Percentiles rank a stretch among this genome's conserved stretches.
phyloP scores from a whole-genome alignment of 345 rosid genomes.

The Brassica rapa region DNA sequence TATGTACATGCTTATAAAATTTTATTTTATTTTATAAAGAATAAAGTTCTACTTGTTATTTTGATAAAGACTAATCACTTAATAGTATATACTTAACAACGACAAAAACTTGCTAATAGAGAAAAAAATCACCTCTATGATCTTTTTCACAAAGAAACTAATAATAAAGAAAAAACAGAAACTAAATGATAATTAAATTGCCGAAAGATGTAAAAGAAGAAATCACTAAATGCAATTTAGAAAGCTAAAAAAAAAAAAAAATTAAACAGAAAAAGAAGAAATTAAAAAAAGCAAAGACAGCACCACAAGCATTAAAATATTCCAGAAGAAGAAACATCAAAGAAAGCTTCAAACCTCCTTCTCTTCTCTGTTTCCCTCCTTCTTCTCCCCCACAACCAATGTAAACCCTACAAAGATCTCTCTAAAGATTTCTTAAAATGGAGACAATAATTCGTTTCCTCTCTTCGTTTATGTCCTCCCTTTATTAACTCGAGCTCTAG shows the following conservation, averaged over 20 bases:
- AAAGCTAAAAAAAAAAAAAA: neutral
- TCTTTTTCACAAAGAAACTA: neutral
- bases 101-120: neutral
- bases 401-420: constrained; percentile 42
- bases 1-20: neutral
- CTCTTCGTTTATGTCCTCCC: constrained; percentile 4
- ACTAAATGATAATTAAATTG: neutral
- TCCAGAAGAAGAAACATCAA: constrained; percentile 40
- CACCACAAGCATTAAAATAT: constrained; percentile 34
- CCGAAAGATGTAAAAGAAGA: constrained; percentile 12
- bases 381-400: constrained; percentile 28
- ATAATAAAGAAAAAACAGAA: neutral
- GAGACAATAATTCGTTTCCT: constrained; percentile 7
- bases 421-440: constrained; percentile 30
- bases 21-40: neutral
- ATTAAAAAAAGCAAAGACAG: constrained; percentile 25
- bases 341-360: constrained; percentile 41
- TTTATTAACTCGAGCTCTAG: constrained; percentile 20
- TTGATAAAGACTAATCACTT: neutral
- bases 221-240: neutral
- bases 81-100: neutral
- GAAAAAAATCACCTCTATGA: neutral
- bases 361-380: constrained; percentile 18
- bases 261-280: constrained; percentile 1
- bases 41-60: neutral